These are phyloP conservation scores for Hypoxylon rickii DNA, from an alignment of 495 filamentous ascomycete genomes.

Conservation along the genomic window DNA sequence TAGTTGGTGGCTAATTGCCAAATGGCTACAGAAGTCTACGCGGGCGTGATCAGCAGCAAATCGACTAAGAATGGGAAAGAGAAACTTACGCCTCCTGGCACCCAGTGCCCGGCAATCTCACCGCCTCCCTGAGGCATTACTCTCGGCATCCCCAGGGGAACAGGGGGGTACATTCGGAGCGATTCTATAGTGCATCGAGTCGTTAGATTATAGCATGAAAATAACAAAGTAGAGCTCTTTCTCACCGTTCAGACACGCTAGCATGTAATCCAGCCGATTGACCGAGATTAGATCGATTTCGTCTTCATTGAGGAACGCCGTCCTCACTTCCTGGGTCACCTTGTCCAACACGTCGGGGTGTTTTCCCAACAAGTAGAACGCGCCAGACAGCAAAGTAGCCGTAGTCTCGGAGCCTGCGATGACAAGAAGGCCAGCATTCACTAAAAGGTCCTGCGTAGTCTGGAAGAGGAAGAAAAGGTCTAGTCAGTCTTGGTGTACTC, in stretches of 20 bases:
- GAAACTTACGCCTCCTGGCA: conserved; percentile 40
- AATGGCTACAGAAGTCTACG: conserved; percentile 50
- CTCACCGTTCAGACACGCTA: too few relatives aligned
- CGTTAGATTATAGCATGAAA: conserved; percentile 28
- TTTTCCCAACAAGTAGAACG: conserved; percentile 56
- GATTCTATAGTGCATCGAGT: conserved; percentile 61
- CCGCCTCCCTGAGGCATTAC: conserved; percentile 52
- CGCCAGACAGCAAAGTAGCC: conserved; percentile 58
- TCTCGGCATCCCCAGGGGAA: conserved; percentile 52
- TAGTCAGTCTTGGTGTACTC: too few relatives aligned
- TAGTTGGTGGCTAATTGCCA: conserved; percentile 54
- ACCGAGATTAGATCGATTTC: conserved; percentile 59
- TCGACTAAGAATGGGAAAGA: background rate
- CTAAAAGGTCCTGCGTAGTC: conserved; percentile 44
- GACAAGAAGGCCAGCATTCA: conserved; percentile 50
- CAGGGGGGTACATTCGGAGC: conserved; percentile 63
- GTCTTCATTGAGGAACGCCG: conserved; percentile 50
- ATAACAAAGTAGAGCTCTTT: conserved; percentile 25
- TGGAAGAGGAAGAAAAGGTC: too few relatives aligned
- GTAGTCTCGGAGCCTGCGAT: conserved; percentile 67
- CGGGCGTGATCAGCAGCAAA: background rate
- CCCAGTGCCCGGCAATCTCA: conserved; percentile 52
- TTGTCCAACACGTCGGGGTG: conserved; percentile 49
- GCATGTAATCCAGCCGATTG: conserved; percentile 51
- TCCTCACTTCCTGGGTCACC: conserved; percentile 56